Evolutionary conservation across 2,329 filamentous ascomycete species (phyloP), one percentile per base, ranked within the genome.

Genomic region (Parascedosporium putredinis): DNA sequence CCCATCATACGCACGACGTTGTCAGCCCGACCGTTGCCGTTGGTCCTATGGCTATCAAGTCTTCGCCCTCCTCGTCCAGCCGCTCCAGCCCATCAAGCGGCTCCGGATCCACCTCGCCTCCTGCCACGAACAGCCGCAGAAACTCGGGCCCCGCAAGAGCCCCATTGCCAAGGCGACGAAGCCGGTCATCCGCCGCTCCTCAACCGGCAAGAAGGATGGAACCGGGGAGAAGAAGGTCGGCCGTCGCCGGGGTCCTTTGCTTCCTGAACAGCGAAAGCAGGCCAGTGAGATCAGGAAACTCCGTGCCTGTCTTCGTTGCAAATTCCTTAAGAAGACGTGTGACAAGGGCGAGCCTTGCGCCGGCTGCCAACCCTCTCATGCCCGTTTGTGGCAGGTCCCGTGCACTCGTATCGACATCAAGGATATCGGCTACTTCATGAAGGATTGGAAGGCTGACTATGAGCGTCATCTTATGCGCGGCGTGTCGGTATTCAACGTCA

Each of bases 341-440:
- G 91, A 97, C 68, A 96, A 94, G 73, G 91, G 91, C 55, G 90
- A 96, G 71, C 91, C 91, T 51, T 97, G 91, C 68, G 86, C 84
- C 60, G 91, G 91, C 45, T 97, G 91, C 72, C 87, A 95, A 71
- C 91, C 91, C 47, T 95, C 90, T 18, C 91, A 97, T 66, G 91
- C 91, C 55, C 84, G 91, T 55, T 76, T 97, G 48, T 97, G 91
- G 91, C 90, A 96, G 70, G 91, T 97, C 42, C 91, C 91, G 53
- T 97, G 91, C 75, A 97, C 91, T 36, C 86, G 91, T 54, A 95
- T 96, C 62, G 91, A 96, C 67, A 97, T 97, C 75, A 96, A 95
- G 77, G 91, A 97, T 61, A 95, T 97, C 60, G 87, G 83, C 40
- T 95, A 94, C 68, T 97, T 97, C 74, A 93, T 96, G 87, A 96